Base-by-base conservation (phyloP, 2,329 filamentous ascomycete species). In the Zasmidium citrigriseum region DNA sequence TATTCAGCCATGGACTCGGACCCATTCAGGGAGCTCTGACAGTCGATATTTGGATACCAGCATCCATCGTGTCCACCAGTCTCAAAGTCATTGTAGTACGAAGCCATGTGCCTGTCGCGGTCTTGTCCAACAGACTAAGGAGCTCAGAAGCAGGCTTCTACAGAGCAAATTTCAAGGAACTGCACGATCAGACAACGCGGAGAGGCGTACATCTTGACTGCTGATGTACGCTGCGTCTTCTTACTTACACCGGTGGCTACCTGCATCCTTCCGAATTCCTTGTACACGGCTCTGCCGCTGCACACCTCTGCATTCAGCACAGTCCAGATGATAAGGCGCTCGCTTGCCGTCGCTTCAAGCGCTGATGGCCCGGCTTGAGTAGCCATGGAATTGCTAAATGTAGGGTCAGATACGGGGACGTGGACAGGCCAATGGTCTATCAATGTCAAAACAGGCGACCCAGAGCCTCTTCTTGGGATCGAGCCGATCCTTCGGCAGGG, bases 251-350 rank as follows among this genome's bases (percentile, higher is more conserved):
- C 21, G 22, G 46, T 10, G 16, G 22, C 9, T 24, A 23, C 46
- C 47, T 53, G 56, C 53, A 53, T 51, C 22, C 46, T 41, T 24
- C 24, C 34, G 45, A 48, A 59, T 60, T 61, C 61, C 58, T 60
- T 54, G 58, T 52, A 34, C 59, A 54, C 55, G 21, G 29, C 51
- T 45, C 34, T 53, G 53, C 60, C 55, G 60, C 60, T 63, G 55
- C 60, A 63, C 27, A 46, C 34, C 16, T 51, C 58, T 54, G 24
- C 23, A 58, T 63, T n/a, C 41, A 61, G 62, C 23, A 24, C 21
- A 29, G 29, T n/a, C 45, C 14, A 51, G 20, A 46, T 48, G 54
- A 61, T 51, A 59, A 59, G 56, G 29, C 21, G n/a, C 21, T 51
- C 50, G 53, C 22, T 41, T 61, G 23, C 25, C 25, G 18, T 7